Conservation (phyloP, 176 grass and related monocot species). For the Rhynchospora pubera region DNA sequence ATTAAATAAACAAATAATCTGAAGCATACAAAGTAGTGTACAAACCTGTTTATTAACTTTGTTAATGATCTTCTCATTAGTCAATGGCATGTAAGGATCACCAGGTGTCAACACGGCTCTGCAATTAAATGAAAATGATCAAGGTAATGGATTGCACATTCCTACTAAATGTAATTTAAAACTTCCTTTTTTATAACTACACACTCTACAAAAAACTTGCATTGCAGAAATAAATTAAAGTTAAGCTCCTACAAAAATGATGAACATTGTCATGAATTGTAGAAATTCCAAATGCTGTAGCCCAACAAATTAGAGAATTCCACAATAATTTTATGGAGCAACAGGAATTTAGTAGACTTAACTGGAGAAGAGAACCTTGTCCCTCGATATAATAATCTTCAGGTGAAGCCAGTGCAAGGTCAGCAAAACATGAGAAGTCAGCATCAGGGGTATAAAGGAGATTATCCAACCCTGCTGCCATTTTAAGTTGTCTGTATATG, state of each 20-base stretch:
- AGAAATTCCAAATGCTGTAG: not conserved
- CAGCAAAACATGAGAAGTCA: slow-evolving; percentile 92
- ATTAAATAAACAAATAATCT: not conserved
- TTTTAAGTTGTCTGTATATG: slow-evolving; percentile 55
- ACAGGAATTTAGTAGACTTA: slow-evolving; percentile 35
- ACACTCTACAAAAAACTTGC: not conserved
- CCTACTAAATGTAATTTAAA: slow-evolving; percentile 4
- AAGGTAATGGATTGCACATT: not conserved
- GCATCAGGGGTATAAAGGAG: slow-evolving; percentile 94
- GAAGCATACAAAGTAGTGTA: not conserved
- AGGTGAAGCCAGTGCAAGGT: slow-evolving; percentile 94
- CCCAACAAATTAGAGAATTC: not conserved
- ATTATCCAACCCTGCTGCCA: slow-evolving; percentile 86
- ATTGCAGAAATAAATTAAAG: slow-evolving; percentile 6
- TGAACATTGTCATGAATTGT: not conserved
- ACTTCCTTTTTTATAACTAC: not conserved
- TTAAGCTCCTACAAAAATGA: not conserved
- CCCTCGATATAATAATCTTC: slow-evolving; percentile 94
- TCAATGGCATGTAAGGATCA: slow-evolving; percentile 96
- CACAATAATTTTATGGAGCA: not conserved
- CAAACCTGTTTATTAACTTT: slow-evolving; percentile 82
- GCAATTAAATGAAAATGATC: not conserved
- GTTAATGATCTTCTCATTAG: slow-evolving; percentile 78
- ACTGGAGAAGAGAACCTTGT: slow-evolving; percentile 98
- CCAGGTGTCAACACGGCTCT: slow-evolving; percentile 98